Conservation (phyloP, 106 monocot genomes). For the Dendrobium nobile region DNA sequence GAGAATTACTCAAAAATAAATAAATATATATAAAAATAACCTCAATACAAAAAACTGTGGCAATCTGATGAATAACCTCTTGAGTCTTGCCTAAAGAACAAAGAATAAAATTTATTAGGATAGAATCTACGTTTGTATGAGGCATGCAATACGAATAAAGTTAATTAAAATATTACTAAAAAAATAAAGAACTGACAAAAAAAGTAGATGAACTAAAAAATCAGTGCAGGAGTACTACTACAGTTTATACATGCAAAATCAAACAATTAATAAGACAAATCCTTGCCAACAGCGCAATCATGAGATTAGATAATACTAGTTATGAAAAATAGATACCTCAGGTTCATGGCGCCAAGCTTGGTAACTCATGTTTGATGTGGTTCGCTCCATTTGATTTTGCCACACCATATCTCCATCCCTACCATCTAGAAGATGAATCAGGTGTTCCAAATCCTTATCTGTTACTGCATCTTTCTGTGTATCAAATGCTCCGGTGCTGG, state of each 20-base stretch:
- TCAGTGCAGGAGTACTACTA: not conserved
- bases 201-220: not conserved
- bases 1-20: not conserved
- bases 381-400: slow-evolving; percentile 65
- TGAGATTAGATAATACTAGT: not conserved
- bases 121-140: not conserved
- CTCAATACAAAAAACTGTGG: not conserved
- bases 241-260: not conserved
- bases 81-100: not conserved
- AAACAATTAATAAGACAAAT: not conserved
- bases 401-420: slow-evolving; percentile 41
- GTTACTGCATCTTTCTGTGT: slow-evolving; percentile 37
- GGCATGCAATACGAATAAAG: not conserved
- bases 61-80: not conserved
- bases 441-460: slow-evolving; percentile 56
- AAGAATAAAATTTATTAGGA: not conserved
- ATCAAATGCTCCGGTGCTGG: slow-evolving; percentile 21
- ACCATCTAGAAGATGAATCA: slow-evolving; percentile 50
- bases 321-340: slow-evolving; percentile 27
- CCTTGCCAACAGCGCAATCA: not conserved
- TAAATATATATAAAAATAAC: not conserved
- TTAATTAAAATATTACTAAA: not conserved
- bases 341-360: slow-evolving; percentile 80
- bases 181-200: not conserved
- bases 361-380: slow-evolving; percentile 67